Base-by-base conservation (phyloP, 305 asterid species). In the Fraxinus greggii region DNA sequence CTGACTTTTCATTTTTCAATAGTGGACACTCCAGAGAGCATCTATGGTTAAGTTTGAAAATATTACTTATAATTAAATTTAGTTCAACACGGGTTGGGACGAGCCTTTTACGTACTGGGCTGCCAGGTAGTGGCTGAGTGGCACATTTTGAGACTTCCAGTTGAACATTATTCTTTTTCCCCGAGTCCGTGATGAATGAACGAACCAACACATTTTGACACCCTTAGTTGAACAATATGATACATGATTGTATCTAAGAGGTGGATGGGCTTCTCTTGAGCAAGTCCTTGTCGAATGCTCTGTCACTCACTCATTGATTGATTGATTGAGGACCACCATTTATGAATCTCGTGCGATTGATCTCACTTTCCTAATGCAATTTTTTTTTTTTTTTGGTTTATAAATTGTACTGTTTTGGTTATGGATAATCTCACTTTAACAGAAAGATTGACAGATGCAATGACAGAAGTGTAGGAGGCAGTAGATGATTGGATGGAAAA, bases 281-380 rank as follows among this genome's bases (percentile, higher is more conserved):
- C 80, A n/a, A 73, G 83, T 77, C 40, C 65, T 80, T 76, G 76
- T 79, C 82, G 85, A 83, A 74, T 84, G 84, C 83, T 51, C 63
- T 80, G 82, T 89, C 94, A 89, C 91, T 85, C 86, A 85, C 79
- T 85, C 54, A 77, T 78, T 79, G 82, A 82, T 80, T 79, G 85
- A 89, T 75, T 63, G 78, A 88, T 81, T 83, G 82, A 86, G 94
- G 93, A 92, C 95, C 97, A 90, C 90, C 85, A 82, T 81, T 82
- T 80, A 61, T 72, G 80, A 82, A 83, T 88, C 88, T 84, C 80
- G 85, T 79, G 84, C 54, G 40, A 80, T n/a, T 77, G 84, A 67
- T 79, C 87, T 45, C 15, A 76, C 83, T 56, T 72, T 29, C 75
- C 89, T 79, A 81, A 74, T 83, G 76, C 87, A 42, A 61, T 63